A percentile compares a stretch with the other conserved stretches of the same genome.
Conservation (phyloP, 2,329 filamentous ascomycete species). For the Aspergillus brunneoviolaceus region DNA sequence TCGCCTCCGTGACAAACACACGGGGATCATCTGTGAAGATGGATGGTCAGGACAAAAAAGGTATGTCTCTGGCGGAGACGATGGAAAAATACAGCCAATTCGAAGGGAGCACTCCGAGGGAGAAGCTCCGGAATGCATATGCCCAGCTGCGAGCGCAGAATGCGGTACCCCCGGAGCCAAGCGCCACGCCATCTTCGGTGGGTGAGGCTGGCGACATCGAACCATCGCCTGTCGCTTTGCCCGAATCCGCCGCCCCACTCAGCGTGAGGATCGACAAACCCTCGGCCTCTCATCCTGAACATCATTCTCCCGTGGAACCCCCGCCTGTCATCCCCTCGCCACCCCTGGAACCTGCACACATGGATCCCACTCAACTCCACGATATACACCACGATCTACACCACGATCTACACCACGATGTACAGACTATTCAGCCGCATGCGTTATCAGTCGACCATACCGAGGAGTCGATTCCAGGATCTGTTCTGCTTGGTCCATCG, state of each 20-base stretch:
- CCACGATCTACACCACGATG: not conserved
- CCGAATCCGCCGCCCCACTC: conserved; percentile 34
- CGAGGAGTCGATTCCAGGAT: conserved; percentile 30
- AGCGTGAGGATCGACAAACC: conserved; percentile 37
- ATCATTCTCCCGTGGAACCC: conserved; percentile 24
- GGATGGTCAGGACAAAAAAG: conserved; percentile 22
- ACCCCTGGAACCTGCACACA: conserved; percentile 28
- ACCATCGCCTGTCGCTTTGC: conserved; percentile 28
- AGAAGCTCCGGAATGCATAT: conserved; percentile 34
- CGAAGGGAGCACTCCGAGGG: conserved; percentile 30
- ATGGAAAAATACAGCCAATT: conserved; percentile 30
- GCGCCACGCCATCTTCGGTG: conserved; percentile 43
- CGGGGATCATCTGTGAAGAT: conserved; percentile 10
- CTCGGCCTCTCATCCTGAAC: conserved; percentile 13
- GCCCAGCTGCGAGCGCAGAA: conserved; percentile 28
- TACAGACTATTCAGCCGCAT: conserved; percentile 41
- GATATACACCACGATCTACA: not conserved
- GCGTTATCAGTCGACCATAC: conserved; percentile 31
- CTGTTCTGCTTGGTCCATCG: conserved; percentile 37
- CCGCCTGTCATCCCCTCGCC: conserved; percentile 24
- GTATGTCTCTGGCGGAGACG: conserved; percentile 20
- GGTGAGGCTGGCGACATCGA: conserved; percentile 44
- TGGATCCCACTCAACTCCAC: conserved; percentile 23
- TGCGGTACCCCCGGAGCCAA: conserved; percentile 23
- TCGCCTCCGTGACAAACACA: not conserved